Evolutionary conservation across 208 protist species (phyloP).

Genomic region (Trypanosomatidae sp.): DNA sequence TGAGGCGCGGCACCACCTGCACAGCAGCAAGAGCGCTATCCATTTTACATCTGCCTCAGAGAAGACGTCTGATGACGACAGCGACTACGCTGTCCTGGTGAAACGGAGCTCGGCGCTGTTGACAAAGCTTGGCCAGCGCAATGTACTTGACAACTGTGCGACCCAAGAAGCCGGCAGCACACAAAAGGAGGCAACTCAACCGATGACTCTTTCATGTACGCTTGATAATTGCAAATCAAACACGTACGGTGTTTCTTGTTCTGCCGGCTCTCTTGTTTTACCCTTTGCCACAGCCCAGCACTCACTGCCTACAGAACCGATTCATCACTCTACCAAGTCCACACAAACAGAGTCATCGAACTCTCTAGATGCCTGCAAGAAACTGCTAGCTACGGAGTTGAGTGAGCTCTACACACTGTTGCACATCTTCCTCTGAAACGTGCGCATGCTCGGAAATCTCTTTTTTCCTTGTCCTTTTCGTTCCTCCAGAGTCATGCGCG

Average conservation of each 20-base stretch:
- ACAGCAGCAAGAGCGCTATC: not conserved
- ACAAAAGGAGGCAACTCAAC: constrained; percentile 5
- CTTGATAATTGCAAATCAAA: not conserved
- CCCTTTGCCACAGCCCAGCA: not conserved
- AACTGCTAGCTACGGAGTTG: constrained; percentile 36
- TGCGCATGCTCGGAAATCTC: not conserved
- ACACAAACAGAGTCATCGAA: constrained; percentile 9
- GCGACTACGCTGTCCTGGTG: constrained; percentile 28
- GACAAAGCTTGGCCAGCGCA: constrained; percentile 13
- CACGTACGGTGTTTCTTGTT: not conserved
- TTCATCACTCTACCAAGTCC: constrained; percentile 4
- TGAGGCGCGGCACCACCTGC: not conserved
- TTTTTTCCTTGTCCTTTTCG: not conserved
- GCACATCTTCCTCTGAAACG: constrained; percentile 47
- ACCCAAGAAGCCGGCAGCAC: not conserved
- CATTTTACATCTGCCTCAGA: not conserved
- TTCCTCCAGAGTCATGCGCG: not conserved
- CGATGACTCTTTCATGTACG: constrained; percentile 16
- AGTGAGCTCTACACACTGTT: constrained; percentile 66
- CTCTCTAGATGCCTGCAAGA: constrained; percentile 15
- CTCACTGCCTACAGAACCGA: not conserved
- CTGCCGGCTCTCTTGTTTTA: not conserved
- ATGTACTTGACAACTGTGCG: not conserved
- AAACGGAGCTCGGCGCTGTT: constrained; percentile 29
- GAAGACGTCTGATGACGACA: constrained; percentile 1